Base-by-base conservation (phyloP, 441 rosid genomes). In the Arabidopsis hybrid region DNA sequence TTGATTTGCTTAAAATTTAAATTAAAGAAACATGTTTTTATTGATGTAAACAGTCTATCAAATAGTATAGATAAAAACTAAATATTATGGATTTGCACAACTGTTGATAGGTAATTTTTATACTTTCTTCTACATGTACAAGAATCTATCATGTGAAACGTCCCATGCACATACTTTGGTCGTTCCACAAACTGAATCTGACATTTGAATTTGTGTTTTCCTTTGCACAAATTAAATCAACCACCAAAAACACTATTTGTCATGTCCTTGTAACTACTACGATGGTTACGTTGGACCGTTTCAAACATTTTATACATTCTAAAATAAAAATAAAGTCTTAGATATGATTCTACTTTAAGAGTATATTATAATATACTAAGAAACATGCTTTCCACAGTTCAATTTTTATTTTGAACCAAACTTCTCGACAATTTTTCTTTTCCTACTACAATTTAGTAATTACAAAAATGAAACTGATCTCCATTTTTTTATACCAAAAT, bases 151-250 rank as follows among this genome's bases (percentile, higher is more conserved):
- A 21, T 21, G 26, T 21, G 26, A 21, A 21, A 21, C 26, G 26
- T 21, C 26, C 26, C 26, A 21, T 21, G 26, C 26, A 21, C 26
- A 21, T 21, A 21, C 26, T 21, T 21, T 21, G 26, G 32, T 4
- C 32, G 32, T 31, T 31, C 32, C 51, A 52, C 39, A n/a, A 66
- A 52, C 3, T 39, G 60, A 52, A 51, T 55, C 9, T 66, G 60
- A 51, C 50, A 66, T 52, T 38, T 66, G 60, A 66, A 38, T 29
- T 38, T 66, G 32, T 13, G 36, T 40, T 67, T 42, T 67, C 32
- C 17, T 55, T 16, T 14, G 8, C 43, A 53, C 52, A 29, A 50
- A 38, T 50, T 40, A 21, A 21, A 21, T 21, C 26, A 39, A 67
- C 3, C 63, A 32, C 63, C 3, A 21, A 13, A 51, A 66, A 66